Evolutionary conservation across 2,329 filamentous ascomycete genomes (phyloP), one percentile per base, ranked within the genome.

Genomic region (Xylaria digitata): DNA sequence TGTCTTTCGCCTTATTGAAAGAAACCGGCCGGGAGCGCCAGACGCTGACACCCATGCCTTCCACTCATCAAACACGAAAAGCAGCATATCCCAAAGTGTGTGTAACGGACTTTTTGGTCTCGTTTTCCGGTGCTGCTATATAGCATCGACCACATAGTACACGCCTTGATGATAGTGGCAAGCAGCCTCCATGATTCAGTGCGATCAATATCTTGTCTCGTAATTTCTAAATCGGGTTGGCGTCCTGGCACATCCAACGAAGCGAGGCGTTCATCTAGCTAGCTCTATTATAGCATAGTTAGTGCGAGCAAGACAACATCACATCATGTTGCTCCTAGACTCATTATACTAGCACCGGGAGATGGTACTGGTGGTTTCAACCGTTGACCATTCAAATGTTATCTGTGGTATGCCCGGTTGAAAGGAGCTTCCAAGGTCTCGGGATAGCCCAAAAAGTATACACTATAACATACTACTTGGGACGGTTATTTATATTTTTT

Each of bases 1-100:
- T 62, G 56, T 67, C 46, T 57, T 57, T 34, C 46, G 66, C 63
- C 66, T 65, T 30, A 43, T 52, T 43, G 57, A 50, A 62, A 66
- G 63, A 61, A 52, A 53, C 49, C 42, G 49, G 52, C 37, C 48
- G 42, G 37, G 45, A 56, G 30, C 37, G 26, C 61, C 30, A 54
- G 64, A 53, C 42, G 64, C 64, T 67, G 61, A 67, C 62, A 63
- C 56, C 30, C 23, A 30, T 21, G 46, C 42, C 26, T 49, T n/a
- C 42, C 26, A 43, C 37, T 53, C 40, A 57, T 63, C 54, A 67
- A 61, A 59, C 37, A 49, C 61, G 45, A 69, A 26, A 26, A 57
- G 45, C 52, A 50, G 37, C 32, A 60, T 52, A 37, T 67, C 61
- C 56, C 9, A 60, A 69, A 67, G 52, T 19, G 66, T 65, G 37